Evolutionary conservation across 192 early-diverging fungal species (phyloP).

Genomic region (Polychytrium aggregatum): DNA sequence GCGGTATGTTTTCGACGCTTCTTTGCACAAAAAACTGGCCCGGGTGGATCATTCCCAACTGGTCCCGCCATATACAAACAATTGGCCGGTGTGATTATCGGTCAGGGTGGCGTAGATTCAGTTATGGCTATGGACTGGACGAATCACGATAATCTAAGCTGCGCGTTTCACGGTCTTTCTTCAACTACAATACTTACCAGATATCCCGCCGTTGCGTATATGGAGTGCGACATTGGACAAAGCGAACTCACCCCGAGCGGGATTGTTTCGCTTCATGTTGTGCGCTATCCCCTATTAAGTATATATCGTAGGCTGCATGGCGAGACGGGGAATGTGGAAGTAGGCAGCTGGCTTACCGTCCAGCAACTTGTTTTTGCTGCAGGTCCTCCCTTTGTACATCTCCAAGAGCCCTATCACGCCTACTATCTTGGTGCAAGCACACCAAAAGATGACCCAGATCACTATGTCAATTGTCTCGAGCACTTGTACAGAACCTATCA

Average conservation of each 20-base stretch:
- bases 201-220: slow-evolving; percentile 61
- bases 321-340: background rate
- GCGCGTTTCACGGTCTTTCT: background rate
- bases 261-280: slow-evolving; percentile 62
- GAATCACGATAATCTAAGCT: slow-evolving; percentile 6
- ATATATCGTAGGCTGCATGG: background rate
- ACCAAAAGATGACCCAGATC: slow-evolving; percentile 70
- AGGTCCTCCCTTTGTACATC: slow-evolving; percentile 75
- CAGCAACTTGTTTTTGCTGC: background rate
- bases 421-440: slow-evolving; percentile 67
- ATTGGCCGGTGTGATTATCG: no score
- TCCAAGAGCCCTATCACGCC: slow-evolving; percentile 43
- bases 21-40: no score
- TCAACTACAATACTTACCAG: slow-evolving; percentile 18
- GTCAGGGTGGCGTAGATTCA: no score
- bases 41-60: no score
- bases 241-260: slow-evolving; percentile 77
- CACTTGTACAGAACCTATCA: slow-evolving; percentile 52
- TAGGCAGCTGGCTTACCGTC: background rate
- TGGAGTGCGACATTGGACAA: slow-evolving; percentile 92
- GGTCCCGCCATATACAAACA: no score
- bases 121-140: no score
- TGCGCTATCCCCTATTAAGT: slow-evolving; percentile 50
- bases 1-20: slow-evolving; percentile 27
- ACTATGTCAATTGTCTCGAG: slow-evolving; percentile 58